These are phyloP conservation scores for Fusarium agapanthi DNA, from an alignment of 2,329 filamentous ascomycete species.

Conservation along the genomic window DNA sequence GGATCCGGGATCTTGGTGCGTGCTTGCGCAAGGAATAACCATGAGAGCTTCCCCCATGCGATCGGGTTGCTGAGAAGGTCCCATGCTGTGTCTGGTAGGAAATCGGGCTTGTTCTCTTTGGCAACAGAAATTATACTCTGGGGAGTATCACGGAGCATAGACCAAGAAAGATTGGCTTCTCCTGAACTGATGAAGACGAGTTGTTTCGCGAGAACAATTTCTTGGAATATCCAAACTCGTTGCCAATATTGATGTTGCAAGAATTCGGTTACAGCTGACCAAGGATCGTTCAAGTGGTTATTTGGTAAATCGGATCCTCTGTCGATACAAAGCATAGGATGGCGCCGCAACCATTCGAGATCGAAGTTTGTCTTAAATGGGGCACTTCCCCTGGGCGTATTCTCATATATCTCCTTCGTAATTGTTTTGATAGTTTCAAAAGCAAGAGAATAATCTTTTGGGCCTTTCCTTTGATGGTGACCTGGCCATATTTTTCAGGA, in stretches of 20 bases:
- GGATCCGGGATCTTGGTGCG: conserved; percentile 2
- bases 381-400: background rate
- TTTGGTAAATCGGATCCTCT: background rate
- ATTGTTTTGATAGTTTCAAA: background rate
- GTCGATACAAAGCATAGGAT: background rate
- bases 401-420: background rate
- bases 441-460: conserved; percentile 9
- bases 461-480: background rate
- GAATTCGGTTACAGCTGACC: background rate
- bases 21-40: background rate
- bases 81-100: background rate
- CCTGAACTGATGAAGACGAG: background rate
- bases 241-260: conserved; percentile 6
- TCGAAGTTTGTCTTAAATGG: background rate
- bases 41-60: background rate
- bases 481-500: background rate
- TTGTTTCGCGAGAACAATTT: background rate
- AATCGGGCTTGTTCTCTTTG: background rate
- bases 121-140: background rate
- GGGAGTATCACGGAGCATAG: background rate
- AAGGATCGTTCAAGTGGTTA: background rate
- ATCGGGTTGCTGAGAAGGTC: background rate
- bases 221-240: conserved; percentile 5
- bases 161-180: background rate
- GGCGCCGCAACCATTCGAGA: background rate